These are phyloP conservation scores for Linaria vulgaris DNA, from an alignment of 257 asterid genomes.

Conservation along the genomic window DNA sequence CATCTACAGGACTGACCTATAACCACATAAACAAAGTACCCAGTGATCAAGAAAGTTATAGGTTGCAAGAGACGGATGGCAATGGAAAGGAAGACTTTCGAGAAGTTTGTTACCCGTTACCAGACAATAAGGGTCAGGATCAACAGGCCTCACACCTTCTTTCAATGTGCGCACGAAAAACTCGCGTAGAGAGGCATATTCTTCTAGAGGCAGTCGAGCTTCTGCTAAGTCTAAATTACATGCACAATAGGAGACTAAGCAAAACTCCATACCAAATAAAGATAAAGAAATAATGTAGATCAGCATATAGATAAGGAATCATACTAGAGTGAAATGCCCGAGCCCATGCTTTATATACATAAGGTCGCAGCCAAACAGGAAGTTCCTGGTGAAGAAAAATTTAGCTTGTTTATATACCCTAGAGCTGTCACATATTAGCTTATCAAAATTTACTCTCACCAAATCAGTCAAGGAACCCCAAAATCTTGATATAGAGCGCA, in stretches of 20 bases:
- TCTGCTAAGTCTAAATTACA: slow-evolving; percentile 72
- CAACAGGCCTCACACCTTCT: slow-evolving; percentile 79
- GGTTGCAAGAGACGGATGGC: slow-evolving; percentile 16
- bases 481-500: slow-evolving; percentile 82
- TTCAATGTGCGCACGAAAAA: slow-evolving; percentile 81
- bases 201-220: slow-evolving; percentile 79
- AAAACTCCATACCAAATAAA: slow-evolving; percentile 4
- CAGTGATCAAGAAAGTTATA: slow-evolving; percentile 19
- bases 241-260: slow-evolving; percentile 14
- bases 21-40: slow-evolving; percentile 23
- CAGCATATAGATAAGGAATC: slow-evolving; percentile 27
- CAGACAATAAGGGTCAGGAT: slow-evolving; percentile 74
- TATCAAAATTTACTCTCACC: slow-evolving; percentile 51
- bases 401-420: slow-evolving; percentile 23
- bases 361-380: slow-evolving; percentile 85
- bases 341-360: slow-evolving; percentile 88
- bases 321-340: slow-evolving; percentile 93
- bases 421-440: slow-evolving; percentile 18
- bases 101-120: slow-evolving; percentile 85
- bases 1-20: slow-evolving; percentile 96
- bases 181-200: slow-evolving; percentile 71
- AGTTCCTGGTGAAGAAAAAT: slow-evolving; percentile 63
- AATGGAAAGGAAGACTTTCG: slow-evolving; percentile 24
- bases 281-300: slow-evolving; percentile 2
- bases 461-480: slow-evolving; percentile 75